Percentiles rank a stretch among this genome's conserved stretches.
Evolutionary conservation across 257 asterid species (phyloP).

Genomic region (Salvia rosmarinus): DNA sequence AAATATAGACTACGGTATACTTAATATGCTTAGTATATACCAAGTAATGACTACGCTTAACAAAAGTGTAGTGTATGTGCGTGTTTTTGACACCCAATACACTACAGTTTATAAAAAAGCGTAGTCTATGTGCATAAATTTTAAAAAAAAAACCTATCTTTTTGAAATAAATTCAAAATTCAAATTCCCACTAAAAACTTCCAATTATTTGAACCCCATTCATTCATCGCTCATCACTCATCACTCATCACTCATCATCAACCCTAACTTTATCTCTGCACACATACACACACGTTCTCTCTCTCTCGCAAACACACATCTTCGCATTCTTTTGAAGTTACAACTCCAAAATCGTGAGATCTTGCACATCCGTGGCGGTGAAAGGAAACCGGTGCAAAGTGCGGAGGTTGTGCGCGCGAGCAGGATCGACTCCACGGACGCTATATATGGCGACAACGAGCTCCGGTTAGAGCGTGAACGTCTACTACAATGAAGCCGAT

Average conservation of each 20-base stretch:
- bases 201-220: slow-evolving; percentile 28
- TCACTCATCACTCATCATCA: slow-evolving; percentile 14
- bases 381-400: slow-evolving; percentile 49
- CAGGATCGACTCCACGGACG: slow-evolving; percentile 56
- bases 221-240: no score
- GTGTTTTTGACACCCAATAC: no score
- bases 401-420: slow-evolving; percentile 58
- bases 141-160: background rate
- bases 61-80: no score
- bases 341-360: slow-evolving; percentile 46
- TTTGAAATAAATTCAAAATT: slow-evolving; percentile 33
- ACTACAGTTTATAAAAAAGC: no score
- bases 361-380: slow-evolving; percentile 53
- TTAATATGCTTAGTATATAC: no score
- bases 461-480: slow-evolving; percentile 49
- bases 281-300: background rate
- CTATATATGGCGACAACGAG: slow-evolving; percentile 48
- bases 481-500: slow-evolving; percentile 53
- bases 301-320: slow-evolving; percentile 5
- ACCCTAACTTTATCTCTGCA: slow-evolving; percentile 6
- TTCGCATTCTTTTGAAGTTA: background rate
- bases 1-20: no score
- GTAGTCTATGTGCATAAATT: no score
- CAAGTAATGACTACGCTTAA: no score
- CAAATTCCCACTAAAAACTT: slow-evolving; percentile 25